phyloP scores from a whole-genome alignment of 768 basidiomycete genomes.

The Dioszegia aurantiaca region DNA sequence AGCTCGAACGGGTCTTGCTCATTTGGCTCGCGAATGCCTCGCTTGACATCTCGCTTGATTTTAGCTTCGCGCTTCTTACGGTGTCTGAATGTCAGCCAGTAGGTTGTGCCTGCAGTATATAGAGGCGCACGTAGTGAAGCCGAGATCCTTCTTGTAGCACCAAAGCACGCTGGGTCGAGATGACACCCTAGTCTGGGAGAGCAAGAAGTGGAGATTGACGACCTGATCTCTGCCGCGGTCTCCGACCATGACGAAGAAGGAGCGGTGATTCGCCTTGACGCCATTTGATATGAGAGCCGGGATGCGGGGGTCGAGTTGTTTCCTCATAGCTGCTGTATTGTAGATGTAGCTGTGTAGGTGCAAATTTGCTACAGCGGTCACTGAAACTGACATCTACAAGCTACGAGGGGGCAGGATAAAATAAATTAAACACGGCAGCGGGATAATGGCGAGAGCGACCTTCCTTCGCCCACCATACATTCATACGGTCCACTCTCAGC shows the following conservation, averaged over 20 bases:
- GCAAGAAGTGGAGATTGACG: conserved; percentile 90
- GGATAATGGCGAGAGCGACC: conserved; percentile 2
- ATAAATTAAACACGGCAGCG: not conserved
- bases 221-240: conserved; percentile 85
- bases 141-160: conserved; percentile 99
- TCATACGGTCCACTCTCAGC: too few relatives aligned
- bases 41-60: conserved; percentile 92
- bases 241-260: conserved; percentile 93
- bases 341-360: not conserved
- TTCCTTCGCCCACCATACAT: too few relatives aligned
- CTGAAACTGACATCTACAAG: too few relatives aligned
- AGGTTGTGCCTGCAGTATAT: not conserved
- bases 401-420: not conserved
- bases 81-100: conserved; percentile 59
- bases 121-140: conserved; percentile 80
- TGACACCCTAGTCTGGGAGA: conserved; percentile 85
- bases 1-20: conserved; percentile 98
- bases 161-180: conserved; percentile 88
- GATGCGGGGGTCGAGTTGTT: conserved; percentile 79
- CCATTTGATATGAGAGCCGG: conserved; percentile 88
- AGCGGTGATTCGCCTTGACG: conserved; percentile 87
- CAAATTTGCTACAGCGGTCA: not conserved
- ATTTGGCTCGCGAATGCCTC: conserved; percentile 87
- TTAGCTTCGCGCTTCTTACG: conserved; percentile 96
- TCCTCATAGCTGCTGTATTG: conserved; percentile 43